Conservation (phyloP, 208 protist genomes). For the Acanthamoeba triangularis region DNA sequence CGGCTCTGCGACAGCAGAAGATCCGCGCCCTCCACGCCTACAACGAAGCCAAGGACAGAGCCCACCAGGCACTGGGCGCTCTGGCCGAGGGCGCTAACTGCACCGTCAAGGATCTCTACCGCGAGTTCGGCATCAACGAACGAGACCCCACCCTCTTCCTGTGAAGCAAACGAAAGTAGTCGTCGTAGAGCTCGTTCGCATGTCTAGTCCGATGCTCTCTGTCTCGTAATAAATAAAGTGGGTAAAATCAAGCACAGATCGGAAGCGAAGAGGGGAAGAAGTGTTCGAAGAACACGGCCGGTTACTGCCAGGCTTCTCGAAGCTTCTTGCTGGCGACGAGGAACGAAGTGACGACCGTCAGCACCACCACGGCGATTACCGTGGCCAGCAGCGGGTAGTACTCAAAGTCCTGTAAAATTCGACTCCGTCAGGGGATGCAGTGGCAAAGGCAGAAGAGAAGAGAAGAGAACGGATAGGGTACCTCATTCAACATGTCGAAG, state of each 20-base stretch:
- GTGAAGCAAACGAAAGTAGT: not conserved
- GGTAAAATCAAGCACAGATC: too few relatives aligned
- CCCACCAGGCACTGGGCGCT: not conserved
- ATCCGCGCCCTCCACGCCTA: conserved; percentile 11
- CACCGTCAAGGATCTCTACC: conserved; percentile 23
- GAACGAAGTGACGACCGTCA: conserved; percentile 34
- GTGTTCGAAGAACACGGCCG: not conserved
- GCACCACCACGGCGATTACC: conserved; percentile 4
- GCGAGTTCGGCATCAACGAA: conserved; percentile 12
- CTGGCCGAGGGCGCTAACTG: conserved; percentile 18
- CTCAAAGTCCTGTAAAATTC: conserved; percentile 52
- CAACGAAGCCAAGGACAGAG: conserved; percentile 30
- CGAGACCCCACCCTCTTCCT: conserved; percentile 33
- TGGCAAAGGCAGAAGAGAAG: not conserved
- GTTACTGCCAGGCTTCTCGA: conserved; percentile 3
- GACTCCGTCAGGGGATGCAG: not conserved
- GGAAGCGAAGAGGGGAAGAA: not conserved
- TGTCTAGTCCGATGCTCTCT: too few relatives aligned
- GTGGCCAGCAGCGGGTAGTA: conserved; percentile 46
- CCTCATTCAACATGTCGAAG: conserved; percentile 83
- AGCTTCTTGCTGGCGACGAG: conserved; percentile 60
- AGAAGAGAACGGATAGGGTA: not conserved
- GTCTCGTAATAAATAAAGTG: too few relatives aligned
- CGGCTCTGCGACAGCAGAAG: not conserved
- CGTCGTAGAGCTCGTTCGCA: too few relatives aligned